Evolutionary conservation across 768 basidiomycete species (phyloP).

Genomic region (Calvatia gigantea): DNA sequence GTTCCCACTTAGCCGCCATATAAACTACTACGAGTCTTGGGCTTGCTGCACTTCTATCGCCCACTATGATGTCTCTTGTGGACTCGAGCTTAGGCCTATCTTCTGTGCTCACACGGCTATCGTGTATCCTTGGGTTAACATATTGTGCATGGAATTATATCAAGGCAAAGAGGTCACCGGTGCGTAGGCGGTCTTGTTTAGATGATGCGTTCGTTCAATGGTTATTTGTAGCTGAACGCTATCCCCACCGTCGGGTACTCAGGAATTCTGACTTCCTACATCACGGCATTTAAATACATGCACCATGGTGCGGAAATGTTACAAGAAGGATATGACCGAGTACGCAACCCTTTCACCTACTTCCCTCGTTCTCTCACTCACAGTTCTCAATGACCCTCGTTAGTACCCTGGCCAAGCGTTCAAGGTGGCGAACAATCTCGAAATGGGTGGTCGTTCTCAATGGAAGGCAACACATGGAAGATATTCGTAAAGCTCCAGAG

Average conservation of each 20-base stretch:
- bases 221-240: constrained; percentile 7
- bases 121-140: neutral
- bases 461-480: constrained; percentile 23
- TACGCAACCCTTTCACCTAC: neutral
- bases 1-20: neutral
- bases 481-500: constrained; percentile 28
- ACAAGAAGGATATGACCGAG: constrained; percentile 18
- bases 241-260: constrained; percentile 18
- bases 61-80: neutral
- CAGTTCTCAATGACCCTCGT: neutral
- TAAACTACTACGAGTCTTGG: neutral
- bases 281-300: constrained; percentile 12
- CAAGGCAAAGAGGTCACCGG: neutral
- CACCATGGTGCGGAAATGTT: constrained; percentile 11
- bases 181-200: neutral
- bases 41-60: neutral
- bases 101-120: neutral
- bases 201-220: neutral
- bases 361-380: neutral
- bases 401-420: neutral
- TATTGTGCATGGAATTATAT: neutral
- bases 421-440: constrained; percentile 3
- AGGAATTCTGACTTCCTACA: constrained; percentile 13
- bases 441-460: constrained; percentile 8
- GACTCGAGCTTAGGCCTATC: neutral